These are phyloP conservation scores for Rhododendron mucronatum DNA, from an alignment of 148 eudicot genomes.

Conservation along the genomic window DNA sequence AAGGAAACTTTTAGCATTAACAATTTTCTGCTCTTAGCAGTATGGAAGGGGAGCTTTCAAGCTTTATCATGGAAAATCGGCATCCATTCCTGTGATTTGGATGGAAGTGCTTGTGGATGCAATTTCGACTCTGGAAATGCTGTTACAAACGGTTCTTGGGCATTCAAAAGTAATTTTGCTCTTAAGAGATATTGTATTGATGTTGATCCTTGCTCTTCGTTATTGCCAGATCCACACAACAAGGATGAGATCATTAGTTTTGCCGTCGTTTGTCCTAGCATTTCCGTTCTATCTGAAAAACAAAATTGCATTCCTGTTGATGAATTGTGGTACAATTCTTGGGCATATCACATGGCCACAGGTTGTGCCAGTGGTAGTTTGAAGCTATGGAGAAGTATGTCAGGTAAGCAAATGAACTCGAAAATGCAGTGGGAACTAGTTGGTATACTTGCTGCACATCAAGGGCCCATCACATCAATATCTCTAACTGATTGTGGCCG, in stretches of 20 bases:
- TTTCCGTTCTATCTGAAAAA: slow-evolving; percentile 21
- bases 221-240: slow-evolving; percentile 49
- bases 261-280: slow-evolving; percentile 44
- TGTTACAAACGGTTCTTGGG: slow-evolving; percentile 27
- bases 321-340: slow-evolving; percentile 25
- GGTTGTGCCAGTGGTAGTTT: slow-evolving; percentile 72
- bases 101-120: slow-evolving; percentile 25
- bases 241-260: slow-evolving; percentile 57
- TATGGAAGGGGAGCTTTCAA: slow-evolving; percentile 52
- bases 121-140: slow-evolving; percentile 17
- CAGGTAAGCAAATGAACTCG: slow-evolving; percentile 29
- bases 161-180: slow-evolving; percentile 43
- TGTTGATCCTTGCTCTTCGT: slow-evolving; percentile 53
- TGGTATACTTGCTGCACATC: slow-evolving; percentile 57
- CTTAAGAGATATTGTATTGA: slow-evolving; percentile 49
- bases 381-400: slow-evolving; percentile 73
- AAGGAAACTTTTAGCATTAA: slow-evolving; percentile 27
- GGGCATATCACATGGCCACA: slow-evolving; percentile 70
- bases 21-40: slow-evolving; percentile 55
- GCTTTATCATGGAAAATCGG: slow-evolving; percentile 72
- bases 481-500: slow-evolving; percentile 65
- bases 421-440: slow-evolving; percentile 66
- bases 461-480: slow-evolving; percentile 50
- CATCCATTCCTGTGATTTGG: slow-evolving; percentile 42
- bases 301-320: slow-evolving; percentile 25